Conservation (phyloP, 768 basidiomycete genomes). For the Tricholoma saponaceum region DNA sequence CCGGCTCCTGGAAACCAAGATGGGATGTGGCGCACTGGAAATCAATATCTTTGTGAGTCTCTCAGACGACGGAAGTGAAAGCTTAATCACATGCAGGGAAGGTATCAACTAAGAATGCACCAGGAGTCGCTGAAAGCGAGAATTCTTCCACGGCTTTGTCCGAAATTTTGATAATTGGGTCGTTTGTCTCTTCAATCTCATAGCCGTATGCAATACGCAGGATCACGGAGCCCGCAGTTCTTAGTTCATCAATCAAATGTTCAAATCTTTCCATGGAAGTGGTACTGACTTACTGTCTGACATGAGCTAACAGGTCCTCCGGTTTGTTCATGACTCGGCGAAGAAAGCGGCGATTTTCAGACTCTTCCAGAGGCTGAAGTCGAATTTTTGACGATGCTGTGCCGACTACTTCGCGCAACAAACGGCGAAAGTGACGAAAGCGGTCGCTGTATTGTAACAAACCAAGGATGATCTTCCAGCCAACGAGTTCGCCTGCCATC, state of each 20-base stretch:
- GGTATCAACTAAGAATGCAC: slow-evolving; percentile 49
- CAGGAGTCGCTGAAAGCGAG: too few relatives aligned
- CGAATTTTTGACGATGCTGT: slow-evolving; percentile 36
- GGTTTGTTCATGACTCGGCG: slow-evolving; percentile 51
- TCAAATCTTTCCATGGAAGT: background rate
- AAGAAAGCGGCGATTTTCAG: too few relatives aligned
- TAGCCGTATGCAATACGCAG: slow-evolving; percentile 50
- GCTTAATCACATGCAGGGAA: slow-evolving; percentile 39
- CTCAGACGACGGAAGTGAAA: background rate
- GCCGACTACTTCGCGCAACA: slow-evolving; percentile 49
- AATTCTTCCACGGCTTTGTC: slow-evolving; percentile 47
- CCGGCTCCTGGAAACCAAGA: too few relatives aligned
- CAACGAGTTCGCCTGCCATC: slow-evolving; percentile 53
- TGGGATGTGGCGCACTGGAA: too few relatives aligned
- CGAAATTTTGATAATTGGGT: slow-evolving; percentile 49
- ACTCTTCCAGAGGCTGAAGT: slow-evolving; percentile 37
- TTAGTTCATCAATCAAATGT: slow-evolving; percentile 11
- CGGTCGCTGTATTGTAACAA: slow-evolving; percentile 52
- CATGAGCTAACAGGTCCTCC: slow-evolving; percentile 38
- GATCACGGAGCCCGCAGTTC: slow-evolving; percentile 49
- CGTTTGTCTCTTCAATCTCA: slow-evolving; percentile 56
- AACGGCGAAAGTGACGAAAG: slow-evolving; percentile 48
- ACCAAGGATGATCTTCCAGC: slow-evolving; percentile 54
- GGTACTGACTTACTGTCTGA: slow-evolving; percentile 39
- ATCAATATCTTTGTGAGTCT: slow-evolving; percentile 31